Conservation (phyloP, 1,139 yeast genomes). For the Groenewaldozyma auringiensis region DNA sequence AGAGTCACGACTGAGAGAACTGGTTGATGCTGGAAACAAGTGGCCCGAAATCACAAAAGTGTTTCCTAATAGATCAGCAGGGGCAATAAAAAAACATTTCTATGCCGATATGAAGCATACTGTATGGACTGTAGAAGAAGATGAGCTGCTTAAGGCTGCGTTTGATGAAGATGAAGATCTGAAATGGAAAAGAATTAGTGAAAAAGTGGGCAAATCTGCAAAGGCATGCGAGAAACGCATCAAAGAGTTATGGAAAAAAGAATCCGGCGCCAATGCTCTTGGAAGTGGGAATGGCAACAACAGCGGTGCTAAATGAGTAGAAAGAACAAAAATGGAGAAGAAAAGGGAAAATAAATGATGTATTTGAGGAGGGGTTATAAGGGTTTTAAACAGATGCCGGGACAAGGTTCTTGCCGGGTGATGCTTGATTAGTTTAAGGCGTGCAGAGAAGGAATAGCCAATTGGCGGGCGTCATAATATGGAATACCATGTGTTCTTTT, state of each 20-base stretch:
- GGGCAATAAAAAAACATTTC: conserved; percentile 29
- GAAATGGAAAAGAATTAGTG: conserved; percentile 27
- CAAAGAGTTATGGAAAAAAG: conserved; percentile 14
- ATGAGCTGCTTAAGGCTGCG: conserved; percentile 20
- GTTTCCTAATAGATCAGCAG: conserved; percentile 28
- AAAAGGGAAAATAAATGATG: conserved; percentile 2
- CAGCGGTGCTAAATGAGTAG: not conserved
- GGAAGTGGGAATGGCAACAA: conserved; percentile 14
- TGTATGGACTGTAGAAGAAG: conserved; percentile 26
- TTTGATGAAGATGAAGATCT: conserved; percentile 24
- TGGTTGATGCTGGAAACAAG: conserved; percentile 27
- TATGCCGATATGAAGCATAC: conserved; percentile 30
- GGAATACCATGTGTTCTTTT: not conserved
- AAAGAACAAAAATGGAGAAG: not conserved
- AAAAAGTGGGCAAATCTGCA: conserved; percentile 25
- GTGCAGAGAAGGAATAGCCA: not conserved
- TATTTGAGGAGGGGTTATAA: not conserved
- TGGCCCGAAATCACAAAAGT: conserved; percentile 26
- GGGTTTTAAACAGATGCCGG: not conserved
- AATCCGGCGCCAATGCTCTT: too few species aligned
- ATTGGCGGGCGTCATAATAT: not conserved
- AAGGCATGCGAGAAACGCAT: conserved; percentile 26
- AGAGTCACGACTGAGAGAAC: conserved; percentile 17
- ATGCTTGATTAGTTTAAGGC: not conserved
- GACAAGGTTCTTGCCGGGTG: not conserved